Conservation (phyloP, 208 protist species). For the Dictyostelium gargantuum region DNA sequence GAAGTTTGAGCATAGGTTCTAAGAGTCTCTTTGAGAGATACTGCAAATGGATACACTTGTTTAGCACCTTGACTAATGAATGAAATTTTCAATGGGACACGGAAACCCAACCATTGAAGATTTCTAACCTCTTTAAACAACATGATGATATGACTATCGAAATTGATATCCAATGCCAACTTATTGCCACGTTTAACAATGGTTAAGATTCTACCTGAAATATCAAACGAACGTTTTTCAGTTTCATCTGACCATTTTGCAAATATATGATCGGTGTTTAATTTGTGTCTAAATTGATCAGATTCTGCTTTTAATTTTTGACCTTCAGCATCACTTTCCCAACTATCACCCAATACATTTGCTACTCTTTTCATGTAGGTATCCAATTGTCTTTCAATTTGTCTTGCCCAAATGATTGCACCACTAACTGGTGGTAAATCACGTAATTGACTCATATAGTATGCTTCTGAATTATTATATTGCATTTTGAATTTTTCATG, state of each 20-base stretch:
- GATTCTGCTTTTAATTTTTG: slow-evolving; percentile 83
- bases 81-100: slow-evolving; percentile 80
- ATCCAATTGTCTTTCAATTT: slow-evolving; percentile 88
- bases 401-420: slow-evolving; percentile 88
- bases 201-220: slow-evolving; percentile 78
- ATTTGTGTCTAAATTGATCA: slow-evolving; percentile 84
- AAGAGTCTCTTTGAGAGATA: slow-evolving; percentile 84
- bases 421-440: slow-evolving; percentile 88
- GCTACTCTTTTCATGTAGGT: slow-evolving; percentile 87
- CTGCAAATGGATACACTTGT: slow-evolving; percentile 85
- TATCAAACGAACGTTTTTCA: slow-evolving; percentile 66
- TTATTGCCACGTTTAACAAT: slow-evolving; percentile 64
- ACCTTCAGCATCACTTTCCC: slow-evolving; percentile 87
- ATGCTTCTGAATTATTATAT: slow-evolving; percentile 84
- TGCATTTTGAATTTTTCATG: slow-evolving; percentile 87
- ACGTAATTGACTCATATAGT: slow-evolving; percentile 81
- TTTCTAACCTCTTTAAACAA: slow-evolving; percentile 89
- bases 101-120: slow-evolving; percentile 83
- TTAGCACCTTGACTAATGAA: slow-evolving; percentile 68
- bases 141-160: slow-evolving; percentile 85
- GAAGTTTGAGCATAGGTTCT: slow-evolving; percentile 76
- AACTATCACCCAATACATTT: slow-evolving; percentile 86
- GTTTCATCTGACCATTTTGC: slow-evolving; percentile 81
- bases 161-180: slow-evolving; percentile 85
- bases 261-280: slow-evolving; percentile 82